These are phyloP conservation scores for Dalechampia spathulata DNA, from an alignment of 441 rosid genomes.

Conservation along the genomic window DNA sequence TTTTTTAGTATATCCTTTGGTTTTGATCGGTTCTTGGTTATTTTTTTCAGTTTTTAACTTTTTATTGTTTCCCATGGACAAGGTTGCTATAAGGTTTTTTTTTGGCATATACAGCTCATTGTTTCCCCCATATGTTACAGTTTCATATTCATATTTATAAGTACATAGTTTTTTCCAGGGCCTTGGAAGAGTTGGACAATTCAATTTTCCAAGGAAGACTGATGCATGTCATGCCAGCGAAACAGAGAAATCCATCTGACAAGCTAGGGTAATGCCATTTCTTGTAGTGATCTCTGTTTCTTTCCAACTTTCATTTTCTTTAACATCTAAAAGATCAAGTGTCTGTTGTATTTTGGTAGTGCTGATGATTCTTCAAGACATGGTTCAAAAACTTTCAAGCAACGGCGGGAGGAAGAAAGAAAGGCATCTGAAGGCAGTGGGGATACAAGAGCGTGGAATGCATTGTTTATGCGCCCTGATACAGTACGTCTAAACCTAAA, in stretches of 20 bases:
- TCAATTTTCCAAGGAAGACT: conserved; percentile 85
- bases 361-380: conserved; percentile 21
- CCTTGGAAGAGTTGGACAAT: conserved; percentile 63
- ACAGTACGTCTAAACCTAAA: conserved; percentile 42
- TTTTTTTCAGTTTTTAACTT: too few species aligned
- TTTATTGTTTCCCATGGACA: too few species aligned
- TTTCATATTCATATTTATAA: conserved; percentile 1
- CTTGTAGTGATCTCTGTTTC: conserved; percentile 5
- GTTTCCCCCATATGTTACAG: neutral
- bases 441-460: conserved; percentile 86
- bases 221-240: conserved; percentile 77
- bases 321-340: conserved; percentile 3
- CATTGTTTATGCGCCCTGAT: conserved; percentile 83
- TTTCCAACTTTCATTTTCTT: conserved; percentile 7
- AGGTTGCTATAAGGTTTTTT: too few species aligned
- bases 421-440: conserved; percentile 91
- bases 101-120: neutral
- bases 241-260: conserved; percentile 35
- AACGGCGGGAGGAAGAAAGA: conserved; percentile 66
- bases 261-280: conserved; percentile 44
- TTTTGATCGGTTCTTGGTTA: too few species aligned
- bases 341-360: conserved; percentile 21
- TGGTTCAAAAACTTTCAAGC: conserved; percentile 63
- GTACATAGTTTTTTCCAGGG: conserved; percentile 43
- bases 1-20: too few species aligned